phyloP scores from a whole-genome alignment of 129 eudicot genomes.

The Chrysanthemum seticuspe region DNA sequence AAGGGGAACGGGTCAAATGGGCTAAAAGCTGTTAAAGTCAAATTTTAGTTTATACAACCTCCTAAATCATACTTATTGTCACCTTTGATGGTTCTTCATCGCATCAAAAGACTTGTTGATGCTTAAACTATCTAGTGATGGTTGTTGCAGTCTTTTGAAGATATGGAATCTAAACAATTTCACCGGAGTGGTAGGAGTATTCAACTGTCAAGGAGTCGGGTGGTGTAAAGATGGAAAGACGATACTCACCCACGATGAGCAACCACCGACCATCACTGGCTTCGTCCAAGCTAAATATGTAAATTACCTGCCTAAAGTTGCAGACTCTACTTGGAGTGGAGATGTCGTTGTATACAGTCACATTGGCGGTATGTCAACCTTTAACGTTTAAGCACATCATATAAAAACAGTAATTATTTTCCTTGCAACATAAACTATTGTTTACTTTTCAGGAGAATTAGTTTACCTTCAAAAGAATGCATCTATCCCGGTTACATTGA shows the following conservation, averaged over 20 bases:
- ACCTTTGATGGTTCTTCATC: not conserved
- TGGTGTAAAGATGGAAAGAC: conserved; percentile 80
- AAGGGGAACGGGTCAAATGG: no score
- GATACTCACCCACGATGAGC: conserved; percentile 63
- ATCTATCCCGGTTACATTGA: conserved; percentile 63
- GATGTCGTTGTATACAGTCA: conserved; percentile 69
- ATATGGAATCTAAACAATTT: conserved; percentile 82
- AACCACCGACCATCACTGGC: conserved; percentile 65
- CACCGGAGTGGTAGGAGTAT: conserved; percentile 78
- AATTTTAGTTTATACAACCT: no score
- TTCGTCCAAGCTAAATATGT: conserved; percentile 62
- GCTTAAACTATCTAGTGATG: conserved; percentile 1
- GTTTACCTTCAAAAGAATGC: conserved; percentile 64
- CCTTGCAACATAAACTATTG: no score
- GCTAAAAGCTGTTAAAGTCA: no score
- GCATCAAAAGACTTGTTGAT: not conserved
- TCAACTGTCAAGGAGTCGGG: conserved; percentile 95
- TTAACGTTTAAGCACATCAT: not conserved
- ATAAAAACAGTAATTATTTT: not conserved
- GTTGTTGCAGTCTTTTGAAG: conserved; percentile 59
- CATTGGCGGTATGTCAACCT: conserved; percentile 44
- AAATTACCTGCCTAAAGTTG: conserved; percentile 53
- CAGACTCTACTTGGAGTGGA: conserved; percentile 65
- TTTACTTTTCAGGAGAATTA: conserved; percentile 52
- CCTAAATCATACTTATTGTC: no score